Evolutionary conservation across 331 rosid species (phyloP).

Genomic region (Saraca asoca): DNA sequence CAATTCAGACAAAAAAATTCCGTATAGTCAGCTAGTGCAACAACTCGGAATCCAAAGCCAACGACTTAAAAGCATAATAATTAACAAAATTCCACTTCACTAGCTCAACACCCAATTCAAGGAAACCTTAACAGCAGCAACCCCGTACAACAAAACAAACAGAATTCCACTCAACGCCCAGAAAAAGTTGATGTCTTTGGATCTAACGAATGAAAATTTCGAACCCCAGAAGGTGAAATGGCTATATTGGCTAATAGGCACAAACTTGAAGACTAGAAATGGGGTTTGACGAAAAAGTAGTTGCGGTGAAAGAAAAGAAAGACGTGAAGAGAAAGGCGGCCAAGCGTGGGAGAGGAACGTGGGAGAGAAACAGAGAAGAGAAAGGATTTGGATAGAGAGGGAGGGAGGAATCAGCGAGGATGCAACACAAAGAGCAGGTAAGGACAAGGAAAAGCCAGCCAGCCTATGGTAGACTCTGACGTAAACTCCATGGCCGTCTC

Average conservation of each 20-base stretch:
- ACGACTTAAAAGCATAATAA: neutral
- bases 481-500: constrained; percentile 37
- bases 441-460: neutral
- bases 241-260: neutral
- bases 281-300: neutral
- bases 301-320: constrained; percentile 10
- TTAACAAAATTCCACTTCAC: constrained; percentile 4
- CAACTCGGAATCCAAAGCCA: constrained; percentile 22
- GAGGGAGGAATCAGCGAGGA: neutral
- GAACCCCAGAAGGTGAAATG: neutral
- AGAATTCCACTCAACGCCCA: neutral
- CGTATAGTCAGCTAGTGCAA: constrained; percentile 14
- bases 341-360: neutral
- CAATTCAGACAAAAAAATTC: constrained; percentile 4
- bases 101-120: constrained; percentile 19
- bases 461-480: constrained; percentile 33
- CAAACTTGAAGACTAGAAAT: neutral
- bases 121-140: neutral
- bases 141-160: too few relatives aligned
- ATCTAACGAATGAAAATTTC: constrained; percentile 18
- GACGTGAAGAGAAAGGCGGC: constrained; percentile 39
- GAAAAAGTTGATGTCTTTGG: constrained; percentile 24
- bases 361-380: neutral
- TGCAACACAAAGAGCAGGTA: neutral
- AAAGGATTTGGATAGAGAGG: too few relatives aligned